A percentile compares a stretch with the other conserved stretches of the same genome.
Conservation (phyloP, 768 basidiomycete genomes). For the Russula ochroleuca region DNA sequence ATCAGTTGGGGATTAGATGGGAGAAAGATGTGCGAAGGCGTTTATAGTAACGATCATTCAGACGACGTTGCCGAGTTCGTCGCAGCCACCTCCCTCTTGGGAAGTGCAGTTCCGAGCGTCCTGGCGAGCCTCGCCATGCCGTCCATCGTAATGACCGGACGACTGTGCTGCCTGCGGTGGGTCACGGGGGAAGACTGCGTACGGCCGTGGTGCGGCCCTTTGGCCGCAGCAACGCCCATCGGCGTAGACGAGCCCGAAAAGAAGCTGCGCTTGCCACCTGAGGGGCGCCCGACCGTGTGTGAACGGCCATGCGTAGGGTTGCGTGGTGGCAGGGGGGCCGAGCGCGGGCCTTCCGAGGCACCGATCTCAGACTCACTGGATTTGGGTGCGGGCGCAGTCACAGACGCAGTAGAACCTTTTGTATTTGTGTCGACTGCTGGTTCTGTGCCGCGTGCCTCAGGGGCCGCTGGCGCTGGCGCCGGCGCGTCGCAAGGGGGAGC, state of each 20-base stretch:
- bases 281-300: slow-evolving; percentile 49
- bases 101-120: slow-evolving; percentile 45
- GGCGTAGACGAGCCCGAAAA: slow-evolving; percentile 41
- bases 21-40: neutral
- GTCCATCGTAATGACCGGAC: slow-evolving; percentile 71
- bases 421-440: slow-evolving; percentile 1
- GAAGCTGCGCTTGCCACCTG: slow-evolving; percentile 28
- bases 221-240: slow-evolving; percentile 32
- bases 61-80: slow-evolving; percentile 25
- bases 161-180: slow-evolving; percentile 44
- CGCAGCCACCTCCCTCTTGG: slow-evolving; percentile 27
- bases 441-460: neutral
- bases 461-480: neutral
- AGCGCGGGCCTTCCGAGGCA: neutral
- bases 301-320: slow-evolving; percentile 48
- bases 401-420: slow-evolving; percentile 47
- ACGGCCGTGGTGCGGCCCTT: slow-evolving; percentile 43
- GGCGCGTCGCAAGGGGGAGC: neutral
- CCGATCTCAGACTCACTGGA: slow-evolving; percentile 19
- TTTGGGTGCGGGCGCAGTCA: slow-evolving; percentile 55
- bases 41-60: slow-evolving; percentile 25
- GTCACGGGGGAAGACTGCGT: slow-evolving; percentile 59
- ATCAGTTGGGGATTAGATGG: neutral
- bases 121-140: slow-evolving; percentile 63
- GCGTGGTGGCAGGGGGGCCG: slow-evolving; percentile 35